Percentiles rank a stretch among this genome's conserved stretches.
Conservation (phyloP, 345 rosid species). For the Gynandropsis gynandra region DNA sequence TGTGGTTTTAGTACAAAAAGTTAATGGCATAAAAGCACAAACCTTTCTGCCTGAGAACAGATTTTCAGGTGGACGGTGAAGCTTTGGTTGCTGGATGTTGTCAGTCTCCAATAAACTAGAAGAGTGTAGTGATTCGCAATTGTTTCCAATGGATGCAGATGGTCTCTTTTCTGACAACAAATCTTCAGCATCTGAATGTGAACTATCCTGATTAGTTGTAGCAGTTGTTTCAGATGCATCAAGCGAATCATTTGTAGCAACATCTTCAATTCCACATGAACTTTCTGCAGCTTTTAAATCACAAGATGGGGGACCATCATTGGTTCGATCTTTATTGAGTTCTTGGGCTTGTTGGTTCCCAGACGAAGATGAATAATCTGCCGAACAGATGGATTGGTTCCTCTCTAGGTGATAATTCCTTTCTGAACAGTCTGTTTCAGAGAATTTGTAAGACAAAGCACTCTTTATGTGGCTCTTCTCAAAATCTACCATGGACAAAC, state of each 20-base stretch:
- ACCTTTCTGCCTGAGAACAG: conserved; percentile 69
- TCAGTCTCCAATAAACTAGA: conserved; percentile 18
- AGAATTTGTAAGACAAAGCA: not conserved
- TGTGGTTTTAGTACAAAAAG: conserved; percentile 7
- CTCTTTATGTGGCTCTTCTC: not conserved
- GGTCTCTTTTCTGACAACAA: conserved; percentile 24
- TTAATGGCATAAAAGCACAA: conserved; percentile 7
- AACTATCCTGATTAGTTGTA: conserved; percentile 13
- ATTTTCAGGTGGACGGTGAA: conserved; percentile 41
- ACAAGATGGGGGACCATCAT: no score
- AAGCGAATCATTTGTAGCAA: conserved; percentile 20
- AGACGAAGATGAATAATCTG: no score
- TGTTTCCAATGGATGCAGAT: conserved; percentile 16
- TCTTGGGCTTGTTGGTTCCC: conserved; percentile 12
- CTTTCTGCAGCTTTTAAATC: no score
- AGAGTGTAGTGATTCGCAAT: conserved; percentile 15
- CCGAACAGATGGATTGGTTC: no score
- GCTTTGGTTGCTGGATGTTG: conserved; percentile 23
- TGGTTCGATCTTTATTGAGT: not conserved
- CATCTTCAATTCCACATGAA: no score
- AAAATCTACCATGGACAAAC: no score
- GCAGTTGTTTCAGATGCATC: conserved; percentile 13
- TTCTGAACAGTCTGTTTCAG: conserved; percentile 14
- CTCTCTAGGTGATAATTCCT: conserved; percentile 4
- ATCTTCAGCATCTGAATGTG: conserved; percentile 19